These are phyloP conservation scores for Colletotrichum costaricense DNA, from an alignment of 2,329 filamentous ascomycete genomes.

Conservation along the genomic window DNA sequence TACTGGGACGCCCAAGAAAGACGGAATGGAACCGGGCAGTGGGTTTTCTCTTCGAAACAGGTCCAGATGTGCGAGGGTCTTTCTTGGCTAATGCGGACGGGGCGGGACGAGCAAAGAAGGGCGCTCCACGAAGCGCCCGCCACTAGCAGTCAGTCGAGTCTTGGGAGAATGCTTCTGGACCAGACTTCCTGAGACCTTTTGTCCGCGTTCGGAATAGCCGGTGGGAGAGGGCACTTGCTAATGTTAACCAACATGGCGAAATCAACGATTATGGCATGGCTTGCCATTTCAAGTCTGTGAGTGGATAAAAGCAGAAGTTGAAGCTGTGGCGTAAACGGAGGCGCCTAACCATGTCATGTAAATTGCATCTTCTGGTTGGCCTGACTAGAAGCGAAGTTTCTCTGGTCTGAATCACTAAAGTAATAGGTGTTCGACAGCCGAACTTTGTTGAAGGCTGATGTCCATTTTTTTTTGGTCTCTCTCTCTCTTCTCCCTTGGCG, in stretches of 20 bases:
- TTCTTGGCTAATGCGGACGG: background rate
- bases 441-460: constrained; percentile 36
- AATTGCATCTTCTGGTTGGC: constrained; percentile 19
- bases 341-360: constrained; percentile 16
- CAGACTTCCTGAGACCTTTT: constrained; percentile 6
- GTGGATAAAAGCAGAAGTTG: background rate
- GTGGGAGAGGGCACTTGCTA: constrained; percentile 4
- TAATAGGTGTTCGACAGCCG: constrained; percentile 21
- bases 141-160: background rate
- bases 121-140: constrained; percentile 6
- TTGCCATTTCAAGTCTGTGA: background rate
- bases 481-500: constrained; percentile 17
- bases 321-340: constrained; percentile 11
- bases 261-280: constrained; percentile 25
- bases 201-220: constrained; percentile 12
- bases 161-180: constrained; percentile 21
- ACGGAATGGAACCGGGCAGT: background rate
- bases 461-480: constrained; percentile 5
- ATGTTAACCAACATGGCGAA: constrained; percentile 10
- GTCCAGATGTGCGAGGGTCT: background rate
- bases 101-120: constrained; percentile 1
- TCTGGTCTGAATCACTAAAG: background rate
- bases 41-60: background rate
- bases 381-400: constrained; percentile 26
- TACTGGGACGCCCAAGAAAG: background rate